These are phyloP conservation scores for Vaccinium darrowii DNA, from an alignment of 148 eudicot genomes.

Conservation along the genomic window DNA sequence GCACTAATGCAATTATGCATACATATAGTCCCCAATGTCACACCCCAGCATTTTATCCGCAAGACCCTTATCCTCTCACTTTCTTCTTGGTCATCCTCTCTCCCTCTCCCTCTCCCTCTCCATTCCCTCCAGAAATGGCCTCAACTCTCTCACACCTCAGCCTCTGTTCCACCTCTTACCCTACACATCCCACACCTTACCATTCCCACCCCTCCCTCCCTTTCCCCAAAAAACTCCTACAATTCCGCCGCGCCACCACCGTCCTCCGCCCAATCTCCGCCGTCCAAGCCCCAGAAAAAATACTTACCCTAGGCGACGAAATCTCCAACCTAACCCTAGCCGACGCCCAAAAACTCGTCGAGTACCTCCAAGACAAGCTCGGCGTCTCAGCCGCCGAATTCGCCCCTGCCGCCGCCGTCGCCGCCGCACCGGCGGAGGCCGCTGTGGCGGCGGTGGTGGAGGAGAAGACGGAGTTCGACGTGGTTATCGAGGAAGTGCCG, in stretches of 20 bases:
- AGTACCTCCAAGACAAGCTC: conserved; percentile 73
- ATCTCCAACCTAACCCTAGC: conserved; percentile 61
- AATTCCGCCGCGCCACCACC: conserved; percentile 40
- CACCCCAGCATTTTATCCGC: no score
- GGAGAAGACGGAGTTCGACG: conserved; percentile 93
- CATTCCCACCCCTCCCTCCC: conserved; percentile 16
- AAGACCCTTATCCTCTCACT: conserved; percentile 17
- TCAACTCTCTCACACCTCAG: conserved; percentile 17
- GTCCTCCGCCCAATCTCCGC: conserved; percentile 64
- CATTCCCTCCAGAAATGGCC: conserved; percentile 17
- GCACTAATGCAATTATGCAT: no score
- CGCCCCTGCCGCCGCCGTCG: conserved; percentile 55
- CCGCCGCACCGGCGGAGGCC: conserved; percentile 34
- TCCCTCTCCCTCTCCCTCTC: background rate
- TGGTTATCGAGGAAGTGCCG: conserved; percentile 78
- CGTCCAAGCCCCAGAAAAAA: conserved; percentile 67
- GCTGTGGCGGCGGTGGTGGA: conserved; percentile 43
- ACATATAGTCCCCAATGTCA: no score
- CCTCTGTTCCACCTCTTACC: conserved; percentile 29
- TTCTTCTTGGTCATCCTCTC: background rate
- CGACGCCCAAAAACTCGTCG: conserved; percentile 69
- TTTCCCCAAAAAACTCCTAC: conserved; percentile 28
- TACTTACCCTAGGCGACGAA: conserved; percentile 48
- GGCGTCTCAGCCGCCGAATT: conserved; percentile 81
- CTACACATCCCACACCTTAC: conserved; percentile 28